Conservation (phyloP, 148 eudicot genomes). For the Rhododendron mucronatum region DNA sequence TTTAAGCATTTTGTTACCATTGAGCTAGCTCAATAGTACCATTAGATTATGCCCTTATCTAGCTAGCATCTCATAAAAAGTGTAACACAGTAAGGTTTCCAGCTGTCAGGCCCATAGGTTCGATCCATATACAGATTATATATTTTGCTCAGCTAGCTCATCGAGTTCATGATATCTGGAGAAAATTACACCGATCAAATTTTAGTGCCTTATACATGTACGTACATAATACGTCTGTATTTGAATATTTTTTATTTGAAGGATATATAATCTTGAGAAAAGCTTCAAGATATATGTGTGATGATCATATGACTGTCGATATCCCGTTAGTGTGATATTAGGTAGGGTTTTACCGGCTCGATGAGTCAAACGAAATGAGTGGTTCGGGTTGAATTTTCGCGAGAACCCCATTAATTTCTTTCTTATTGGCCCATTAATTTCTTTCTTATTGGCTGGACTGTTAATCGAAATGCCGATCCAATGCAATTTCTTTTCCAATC, state of each 20-base stretch:
- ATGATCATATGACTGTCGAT: too few species aligned
- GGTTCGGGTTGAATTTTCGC: not conserved
- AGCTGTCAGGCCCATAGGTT: not conserved
- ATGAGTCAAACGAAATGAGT: not conserved
- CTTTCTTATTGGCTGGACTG: not conserved
- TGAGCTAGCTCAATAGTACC: not conserved
- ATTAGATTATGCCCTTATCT: slow-evolving; percentile 11
- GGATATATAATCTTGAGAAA: not conserved
- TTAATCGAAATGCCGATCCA: not conserved
- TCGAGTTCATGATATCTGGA: not conserved
- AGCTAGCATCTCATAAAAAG: slow-evolving; percentile 8
- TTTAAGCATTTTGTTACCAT: slow-evolving; percentile 13
- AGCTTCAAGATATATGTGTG: not conserved
- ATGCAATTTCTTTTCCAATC: not conserved
- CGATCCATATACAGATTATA: not conserved
- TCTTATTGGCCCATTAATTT: not conserved
- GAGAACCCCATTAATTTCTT: not conserved
- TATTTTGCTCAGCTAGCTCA: not conserved
- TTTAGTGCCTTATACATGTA: not conserved
- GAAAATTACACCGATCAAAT: not conserved
- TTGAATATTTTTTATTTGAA: too few species aligned
- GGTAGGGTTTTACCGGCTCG: not conserved
- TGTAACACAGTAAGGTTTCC: not conserved
- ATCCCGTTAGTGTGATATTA: not conserved
- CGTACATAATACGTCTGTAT: not conserved